phyloP scores from a whole-genome alignment of 2,329 filamentous ascomycete genomes.

The Didymella pomorum region DNA sequence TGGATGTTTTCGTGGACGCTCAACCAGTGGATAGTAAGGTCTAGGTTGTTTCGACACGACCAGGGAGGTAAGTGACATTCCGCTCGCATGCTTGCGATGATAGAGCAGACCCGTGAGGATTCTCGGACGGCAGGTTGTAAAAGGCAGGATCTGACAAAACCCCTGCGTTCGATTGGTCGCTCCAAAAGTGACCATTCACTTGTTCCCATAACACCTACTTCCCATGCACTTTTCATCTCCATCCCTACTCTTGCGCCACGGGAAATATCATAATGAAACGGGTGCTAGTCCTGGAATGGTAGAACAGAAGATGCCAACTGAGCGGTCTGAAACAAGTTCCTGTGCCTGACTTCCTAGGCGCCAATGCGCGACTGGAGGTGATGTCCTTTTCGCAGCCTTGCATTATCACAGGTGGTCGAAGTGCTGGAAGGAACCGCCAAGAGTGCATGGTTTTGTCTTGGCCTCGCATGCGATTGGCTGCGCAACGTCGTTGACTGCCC shows the following conservation, averaged over 20 bases:
- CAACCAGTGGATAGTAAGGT: not conserved
- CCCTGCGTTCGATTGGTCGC: slow-evolving; percentile 2
- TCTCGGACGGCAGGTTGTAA: slow-evolving; percentile 5
- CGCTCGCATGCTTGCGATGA: slow-evolving; percentile 3
- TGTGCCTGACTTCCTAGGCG: slow-evolving; percentile 6
- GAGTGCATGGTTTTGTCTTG: slow-evolving; percentile 11
- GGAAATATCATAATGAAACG: slow-evolving; percentile 2
- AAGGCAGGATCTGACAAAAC: slow-evolving; percentile 14
- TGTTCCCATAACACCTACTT: not conserved
- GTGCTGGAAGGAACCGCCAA: slow-evolving; percentile 17
- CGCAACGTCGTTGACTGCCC: not conserved
- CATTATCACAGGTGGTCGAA: slow-evolving; percentile 6
- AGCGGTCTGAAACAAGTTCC: slow-evolving; percentile 13
- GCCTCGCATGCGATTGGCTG: slow-evolving; percentile 11
- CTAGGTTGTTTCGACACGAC: not conserved
- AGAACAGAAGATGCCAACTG: slow-evolving; percentile 5
- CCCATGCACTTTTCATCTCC: not conserved
- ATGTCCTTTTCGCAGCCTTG: slow-evolving; percentile 2
- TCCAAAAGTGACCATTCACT: not conserved
- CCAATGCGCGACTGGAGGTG: not conserved
- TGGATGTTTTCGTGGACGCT: not conserved
- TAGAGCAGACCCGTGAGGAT: not conserved
- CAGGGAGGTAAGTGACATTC: not conserved
- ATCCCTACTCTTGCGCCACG: not conserved
- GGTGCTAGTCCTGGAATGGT: slow-evolving; percentile 2